Evolutionary conservation across 805 yeast genomes (phyloP).

Genomic region (Schwanniomyces sp.): DNA sequence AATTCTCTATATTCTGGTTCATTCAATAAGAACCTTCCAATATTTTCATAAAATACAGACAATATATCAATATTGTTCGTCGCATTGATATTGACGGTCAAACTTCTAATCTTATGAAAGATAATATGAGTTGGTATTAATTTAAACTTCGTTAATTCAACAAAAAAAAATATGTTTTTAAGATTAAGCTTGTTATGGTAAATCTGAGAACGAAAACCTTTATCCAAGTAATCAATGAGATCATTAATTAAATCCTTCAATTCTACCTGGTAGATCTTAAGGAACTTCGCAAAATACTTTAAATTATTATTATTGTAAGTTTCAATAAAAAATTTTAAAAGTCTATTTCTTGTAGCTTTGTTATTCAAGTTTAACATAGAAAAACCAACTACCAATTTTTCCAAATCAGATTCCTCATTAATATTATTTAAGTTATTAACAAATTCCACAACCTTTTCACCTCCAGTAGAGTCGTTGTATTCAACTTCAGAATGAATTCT

Average conservation of each 20-base stretch:
- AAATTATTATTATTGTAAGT: slow-evolving; percentile 46
- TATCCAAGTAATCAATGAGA: slow-evolving; percentile 54
- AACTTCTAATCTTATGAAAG: slow-evolving; percentile 68
- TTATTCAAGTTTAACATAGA: slow-evolving; percentile 58
- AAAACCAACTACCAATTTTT: slow-evolving; percentile 46
- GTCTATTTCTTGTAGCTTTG: slow-evolving; percentile 67
- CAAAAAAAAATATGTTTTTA: slow-evolving; percentile 59
- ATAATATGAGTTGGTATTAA: slow-evolving; percentile 68
- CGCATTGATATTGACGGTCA: slow-evolving; percentile 51
- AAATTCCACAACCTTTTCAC: slow-evolving; percentile 44
- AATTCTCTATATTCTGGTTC: slow-evolving; percentile 55
- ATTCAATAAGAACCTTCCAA: slow-evolving; percentile 65
- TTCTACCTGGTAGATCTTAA: slow-evolving; percentile 55
- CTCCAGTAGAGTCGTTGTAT: slow-evolving; percentile 17
- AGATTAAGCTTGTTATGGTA: slow-evolving; percentile 52
- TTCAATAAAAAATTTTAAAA: slow-evolving; percentile 56
- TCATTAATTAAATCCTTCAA: slow-evolving; percentile 54
- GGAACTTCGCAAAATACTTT: slow-evolving; percentile 61
- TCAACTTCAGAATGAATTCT: slow-evolving; percentile 1
- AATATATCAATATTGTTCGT: slow-evolving; percentile 68
- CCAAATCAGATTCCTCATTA: slow-evolving; percentile 48
- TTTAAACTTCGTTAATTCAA: slow-evolving; percentile 76
- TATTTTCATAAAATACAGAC: slow-evolving; percentile 66
- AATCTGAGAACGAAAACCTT: slow-evolving; percentile 60
- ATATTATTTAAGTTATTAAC: slow-evolving; percentile 43